phyloP scores from a whole-genome alignment of 768 basidiomycete species.

The Tricholoma sp. region DNA sequence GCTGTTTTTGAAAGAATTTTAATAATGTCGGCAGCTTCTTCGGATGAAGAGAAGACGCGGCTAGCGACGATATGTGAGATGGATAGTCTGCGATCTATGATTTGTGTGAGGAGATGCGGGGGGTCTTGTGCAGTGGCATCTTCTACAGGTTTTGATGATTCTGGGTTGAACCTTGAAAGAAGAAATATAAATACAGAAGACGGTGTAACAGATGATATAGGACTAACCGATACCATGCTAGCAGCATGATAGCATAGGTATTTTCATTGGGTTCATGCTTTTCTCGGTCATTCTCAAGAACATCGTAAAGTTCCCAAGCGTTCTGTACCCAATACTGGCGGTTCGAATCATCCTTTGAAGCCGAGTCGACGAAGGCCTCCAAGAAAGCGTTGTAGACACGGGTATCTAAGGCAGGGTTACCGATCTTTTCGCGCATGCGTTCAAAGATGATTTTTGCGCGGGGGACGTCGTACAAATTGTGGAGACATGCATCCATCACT shows the following conservation, averaged over 20 bases:
- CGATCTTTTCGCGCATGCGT: slow-evolving; percentile 38
- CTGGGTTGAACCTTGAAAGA: slow-evolving; percentile 31
- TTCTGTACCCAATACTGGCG: slow-evolving; percentile 56
- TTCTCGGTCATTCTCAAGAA: slow-evolving; percentile 47
- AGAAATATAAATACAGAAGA: slow-evolving; percentile 1
- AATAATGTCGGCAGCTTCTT: slow-evolving; percentile 52
- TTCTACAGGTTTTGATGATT: slow-evolving; percentile 19
- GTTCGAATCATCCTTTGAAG: slow-evolving; percentile 36
- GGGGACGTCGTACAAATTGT: slow-evolving; percentile 67
- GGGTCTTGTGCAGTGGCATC: slow-evolving; percentile 17
- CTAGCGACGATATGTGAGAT: slow-evolving; percentile 51
- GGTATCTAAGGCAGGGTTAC: slow-evolving; percentile 31
- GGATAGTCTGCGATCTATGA: slow-evolving; percentile 47
- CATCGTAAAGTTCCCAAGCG: slow-evolving; percentile 54
- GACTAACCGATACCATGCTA: slow-evolving; percentile 50
- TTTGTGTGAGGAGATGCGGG: slow-evolving; percentile 34
- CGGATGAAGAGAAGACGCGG: slow-evolving; percentile 47
- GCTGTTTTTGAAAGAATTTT: slow-evolving; percentile 55
- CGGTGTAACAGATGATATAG: not conserved
- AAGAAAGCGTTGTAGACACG: slow-evolving; percentile 66
- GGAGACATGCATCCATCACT: slow-evolving; percentile 80
- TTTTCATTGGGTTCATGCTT: slow-evolving; percentile 44
- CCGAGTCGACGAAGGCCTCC: slow-evolving; percentile 56
- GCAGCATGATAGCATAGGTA: slow-evolving; percentile 69
- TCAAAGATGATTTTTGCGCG: slow-evolving; percentile 76